Evolutionary conservation across 2,329 filamentous ascomycete genomes (phyloP), one percentile per base, ranked within the genome.

Genomic region (Trichoderma cornu-damae): DNA sequence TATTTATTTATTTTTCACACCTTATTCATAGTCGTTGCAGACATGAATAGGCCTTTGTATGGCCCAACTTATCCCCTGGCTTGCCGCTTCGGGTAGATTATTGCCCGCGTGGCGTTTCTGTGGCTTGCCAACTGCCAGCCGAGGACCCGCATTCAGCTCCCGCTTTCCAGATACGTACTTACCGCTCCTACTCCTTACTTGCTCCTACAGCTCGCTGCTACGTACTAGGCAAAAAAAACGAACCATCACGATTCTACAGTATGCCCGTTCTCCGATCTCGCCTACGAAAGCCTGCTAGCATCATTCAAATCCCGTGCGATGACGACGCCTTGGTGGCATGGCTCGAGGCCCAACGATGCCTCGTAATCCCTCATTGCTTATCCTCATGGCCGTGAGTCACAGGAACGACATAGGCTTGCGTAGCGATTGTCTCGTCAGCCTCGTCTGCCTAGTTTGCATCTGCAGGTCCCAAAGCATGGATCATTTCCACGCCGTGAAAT

Each of bases 41-140:
- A n/a, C n/a, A n/a, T n/a, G n/a, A n/a, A n/a, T n/a, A n/a, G n/a
- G n/a, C n/a, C n/a, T n/a, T n/a, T n/a, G n/a, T n/a, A n/a, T n/a
- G n/a, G n/a, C n/a, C n/a, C n/a, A n/a, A n/a, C n/a, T n/a, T n/a
- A n/a, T n/a, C n/a, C n/a, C n/a, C n/a, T n/a, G n/a, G n/a, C n/a
- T n/a, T n/a, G n/a, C n/a, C n/a, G 28, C 42, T 9, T 47, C 52
- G 52, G 52, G 42, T 47, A 38, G 52, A 55, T 46, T 55, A 6
- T 22, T 18, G 32, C 42, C 50, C 52, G 52, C 7, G 42, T 55
- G 52, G 52, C 52, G 52, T 26, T 28, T 24, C 3, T 22, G 52
- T 55, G 42, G 32, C 42, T 54, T 35, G n/a, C n/a, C 11, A 16
- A 32, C 20, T 26, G 30, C 16, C 20, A 16, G n/a, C 5, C 28